These are phyloP conservation scores for Mycena chlorophos DNA, from an alignment of 768 basidiomycete species.

Conservation along the genomic window DNA sequence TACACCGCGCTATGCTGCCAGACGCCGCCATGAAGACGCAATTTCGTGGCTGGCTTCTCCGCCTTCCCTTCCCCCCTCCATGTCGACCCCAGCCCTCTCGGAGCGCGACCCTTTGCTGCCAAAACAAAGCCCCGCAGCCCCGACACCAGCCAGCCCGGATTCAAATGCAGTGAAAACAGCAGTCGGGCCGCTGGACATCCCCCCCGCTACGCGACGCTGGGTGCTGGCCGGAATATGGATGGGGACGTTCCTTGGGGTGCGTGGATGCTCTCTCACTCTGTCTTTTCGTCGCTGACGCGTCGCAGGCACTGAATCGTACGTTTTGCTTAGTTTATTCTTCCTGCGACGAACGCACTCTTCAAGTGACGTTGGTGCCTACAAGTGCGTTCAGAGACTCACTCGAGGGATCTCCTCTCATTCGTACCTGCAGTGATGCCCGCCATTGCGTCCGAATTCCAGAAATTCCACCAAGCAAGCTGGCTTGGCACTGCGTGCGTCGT, in stretches of 20 bases:
- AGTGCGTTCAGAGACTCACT: constrained; percentile 6
- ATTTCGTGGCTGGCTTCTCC: not conserved
- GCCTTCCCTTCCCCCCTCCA: not conserved
- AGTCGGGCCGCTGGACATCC: constrained; percentile 17
- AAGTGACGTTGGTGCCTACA: constrained; percentile 19
- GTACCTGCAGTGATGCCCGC: constrained; percentile 60
- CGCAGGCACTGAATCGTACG: constrained; percentile 20
- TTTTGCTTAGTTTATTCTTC: not conserved
- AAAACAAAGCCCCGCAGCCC: not conserved
- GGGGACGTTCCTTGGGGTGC: constrained; percentile 15
- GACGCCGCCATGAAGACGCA: not conserved
- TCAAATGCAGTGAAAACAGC: constrained; percentile 1
- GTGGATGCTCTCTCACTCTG: not conserved
- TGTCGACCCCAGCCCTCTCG: constrained; percentile 4
- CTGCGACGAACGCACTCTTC: not conserved
- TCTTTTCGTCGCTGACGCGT: not conserved
- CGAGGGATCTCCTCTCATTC: not conserved
- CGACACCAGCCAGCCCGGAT: not conserved
- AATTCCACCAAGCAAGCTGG: constrained; percentile 80
- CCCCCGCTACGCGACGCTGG: constrained; percentile 6
- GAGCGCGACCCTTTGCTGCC: constrained; percentile 20
- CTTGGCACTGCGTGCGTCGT: constrained; percentile 68
- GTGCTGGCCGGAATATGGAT: constrained; percentile 16
- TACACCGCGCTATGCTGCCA: no score
- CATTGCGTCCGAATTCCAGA: constrained; percentile 77